Conservation (phyloP, 192 early-diverging fungal genomes). For the Mortierella claussenii region DNA sequence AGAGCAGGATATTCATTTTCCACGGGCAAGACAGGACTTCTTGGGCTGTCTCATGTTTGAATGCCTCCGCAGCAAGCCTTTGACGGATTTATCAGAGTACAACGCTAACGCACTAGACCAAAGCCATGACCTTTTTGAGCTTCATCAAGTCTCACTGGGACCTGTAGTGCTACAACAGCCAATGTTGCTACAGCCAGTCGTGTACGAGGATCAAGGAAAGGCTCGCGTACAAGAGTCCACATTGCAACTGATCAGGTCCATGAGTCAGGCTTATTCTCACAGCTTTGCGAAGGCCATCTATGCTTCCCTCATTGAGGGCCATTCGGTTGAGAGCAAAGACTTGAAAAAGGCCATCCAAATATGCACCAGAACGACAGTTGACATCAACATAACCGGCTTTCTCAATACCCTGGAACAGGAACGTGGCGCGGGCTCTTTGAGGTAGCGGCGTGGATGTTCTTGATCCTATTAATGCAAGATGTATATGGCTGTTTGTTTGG, state of each 20-base stretch:
- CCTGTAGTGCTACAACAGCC: conserved; percentile 22
- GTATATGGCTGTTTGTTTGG: too few species aligned
- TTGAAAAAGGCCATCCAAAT: conserved; percentile 59
- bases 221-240: conserved; percentile 35
- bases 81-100: conserved; percentile 28
- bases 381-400: conserved; percentile 68
- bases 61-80: conserved; percentile 59
- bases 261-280: conserved; percentile 60
- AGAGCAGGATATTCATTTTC: conserved; percentile 8
- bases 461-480: too few species aligned
- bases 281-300: conserved; percentile 66
- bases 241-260: conserved; percentile 43
- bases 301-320: conserved; percentile 61
- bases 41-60: conserved; percentile 60
- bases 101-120: conserved; percentile 32
- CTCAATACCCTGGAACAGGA: conserved; percentile 63
- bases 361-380: conserved; percentile 59
- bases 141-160: conserved; percentile 20
- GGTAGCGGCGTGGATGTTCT: too few species aligned
- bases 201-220: conserved; percentile 32
- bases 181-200: conserved; percentile 19
- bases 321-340: conserved; percentile 55
- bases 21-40: conserved; percentile 16
- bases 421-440: conserved; percentile 27
- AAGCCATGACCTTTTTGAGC: conserved; percentile 25